phyloP scores from a whole-genome alignment of 2,329 filamentous ascomycete species.

The Grosmannia clavigera region DNA sequence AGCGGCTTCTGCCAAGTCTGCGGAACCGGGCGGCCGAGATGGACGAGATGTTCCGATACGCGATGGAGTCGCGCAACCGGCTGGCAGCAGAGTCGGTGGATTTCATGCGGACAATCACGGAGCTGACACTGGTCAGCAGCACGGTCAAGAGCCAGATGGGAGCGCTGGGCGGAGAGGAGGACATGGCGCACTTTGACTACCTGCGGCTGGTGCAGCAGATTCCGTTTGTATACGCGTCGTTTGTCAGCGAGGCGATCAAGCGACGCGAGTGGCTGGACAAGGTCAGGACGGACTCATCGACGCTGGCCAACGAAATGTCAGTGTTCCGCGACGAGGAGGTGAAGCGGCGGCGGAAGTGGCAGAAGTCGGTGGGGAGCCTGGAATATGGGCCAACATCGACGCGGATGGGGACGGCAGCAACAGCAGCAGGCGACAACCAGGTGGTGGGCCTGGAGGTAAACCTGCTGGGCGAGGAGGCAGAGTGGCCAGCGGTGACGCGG shows the following conservation, averaged over 20 bases:
- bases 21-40: slow-evolving; percentile 45
- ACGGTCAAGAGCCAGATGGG: slow-evolving; percentile 61
- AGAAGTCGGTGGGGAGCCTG: slow-evolving; percentile 63
- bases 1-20: slow-evolving; percentile 46
- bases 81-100: slow-evolving; percentile 52
- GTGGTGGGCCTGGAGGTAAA: slow-evolving; percentile 76
- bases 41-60: slow-evolving; percentile 45
- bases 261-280: slow-evolving; percentile 88
- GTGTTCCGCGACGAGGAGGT: slow-evolving; percentile 86
- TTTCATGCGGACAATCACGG: slow-evolving; percentile 73
- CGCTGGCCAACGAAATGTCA: slow-evolving; percentile 84
- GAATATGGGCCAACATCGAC: slow-evolving; percentile 43
- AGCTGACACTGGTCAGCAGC: slow-evolving; percentile 63
- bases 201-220: slow-evolving; percentile 70
- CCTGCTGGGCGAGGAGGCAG: slow-evolving; percentile 62
- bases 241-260: slow-evolving; percentile 73
- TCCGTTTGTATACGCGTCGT: slow-evolving; percentile 80
- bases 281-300: slow-evolving; percentile 74
- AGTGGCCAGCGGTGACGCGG: slow-evolving; percentile 67
- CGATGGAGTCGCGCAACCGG: slow-evolving; percentile 53
- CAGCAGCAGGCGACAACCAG: slow-evolving; percentile 43
- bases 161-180: slow-evolving; percentile 60
- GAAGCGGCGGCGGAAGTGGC: slow-evolving; percentile 79
- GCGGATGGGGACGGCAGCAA: neutral
- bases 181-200: slow-evolving; percentile 67